A percentile compares a stretch with the other conserved stretches of the same genome.
These are phyloP conservation scores for Penicillium sp. DNA, from an alignment of 2,329 filamentous ascomycete species.

Conservation along the genomic window DNA sequence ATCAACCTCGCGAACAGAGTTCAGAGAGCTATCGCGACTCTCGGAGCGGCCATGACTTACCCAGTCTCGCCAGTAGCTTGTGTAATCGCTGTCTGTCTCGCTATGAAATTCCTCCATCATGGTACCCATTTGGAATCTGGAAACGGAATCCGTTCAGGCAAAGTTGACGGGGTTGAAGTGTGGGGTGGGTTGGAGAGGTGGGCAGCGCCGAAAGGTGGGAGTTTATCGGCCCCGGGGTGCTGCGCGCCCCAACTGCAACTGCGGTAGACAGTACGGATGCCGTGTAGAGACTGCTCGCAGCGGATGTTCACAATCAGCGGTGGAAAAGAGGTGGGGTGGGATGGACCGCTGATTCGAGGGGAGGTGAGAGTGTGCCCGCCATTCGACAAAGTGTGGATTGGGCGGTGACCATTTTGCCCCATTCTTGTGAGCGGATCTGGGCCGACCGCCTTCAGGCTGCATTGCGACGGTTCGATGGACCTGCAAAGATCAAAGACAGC, in stretches of 20 bases:
- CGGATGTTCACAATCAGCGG: background rate
- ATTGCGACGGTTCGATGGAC: too few species aligned
- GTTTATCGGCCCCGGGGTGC: slow-evolving; percentile 14
- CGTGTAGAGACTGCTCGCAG: background rate
- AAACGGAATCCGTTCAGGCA: slow-evolving; percentile 7
- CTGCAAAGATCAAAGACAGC: too few species aligned
- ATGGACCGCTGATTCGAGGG: slow-evolving; percentile 5
- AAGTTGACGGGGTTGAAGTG: slow-evolving; percentile 7
- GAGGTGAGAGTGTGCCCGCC: slow-evolving; percentile 5
- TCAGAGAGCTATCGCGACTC: background rate
- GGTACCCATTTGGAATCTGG: slow-evolving; percentile 8
- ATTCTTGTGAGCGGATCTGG: background rate
- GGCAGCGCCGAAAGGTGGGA: slow-evolving; percentile 15
- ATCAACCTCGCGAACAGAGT: too few species aligned
- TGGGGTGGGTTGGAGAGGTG: slow-evolving; percentile 10
- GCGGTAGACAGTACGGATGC: slow-evolving; percentile 3
- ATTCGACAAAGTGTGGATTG: slow-evolving; percentile 10
- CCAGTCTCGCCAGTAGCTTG: slow-evolving; percentile 99
- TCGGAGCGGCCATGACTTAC: slow-evolving; percentile 52
- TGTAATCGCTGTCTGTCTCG: slow-evolving; percentile 98
- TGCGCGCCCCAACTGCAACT: slow-evolving; percentile 9
- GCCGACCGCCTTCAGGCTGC: background rate
- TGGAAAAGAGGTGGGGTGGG: slow-evolving; percentile 2
- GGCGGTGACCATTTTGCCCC: slow-evolving; percentile 10
- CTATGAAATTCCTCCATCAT: slow-evolving; percentile 95